Percentiles rank a stretch among this genome's conserved stretches.
Conservation (phyloP, 495 filamentous ascomycete genomes). For the Astrothelium macrocarpum region DNA sequence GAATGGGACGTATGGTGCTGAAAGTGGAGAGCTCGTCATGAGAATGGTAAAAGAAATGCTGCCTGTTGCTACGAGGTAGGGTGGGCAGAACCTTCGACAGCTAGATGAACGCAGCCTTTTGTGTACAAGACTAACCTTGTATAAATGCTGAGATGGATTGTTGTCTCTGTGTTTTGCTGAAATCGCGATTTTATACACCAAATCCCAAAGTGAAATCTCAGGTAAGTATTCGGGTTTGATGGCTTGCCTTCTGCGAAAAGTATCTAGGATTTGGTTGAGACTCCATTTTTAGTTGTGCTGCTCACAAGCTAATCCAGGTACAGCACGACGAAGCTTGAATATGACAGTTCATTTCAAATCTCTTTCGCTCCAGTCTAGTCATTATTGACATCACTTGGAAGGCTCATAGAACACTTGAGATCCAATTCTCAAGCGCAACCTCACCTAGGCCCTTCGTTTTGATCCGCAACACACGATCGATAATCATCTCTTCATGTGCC, state of each 20-base stretch:
- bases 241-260: too few species aligned
- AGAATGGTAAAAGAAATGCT: not conserved
- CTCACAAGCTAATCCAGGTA: too few species aligned
- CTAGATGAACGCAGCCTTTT: too few species aligned
- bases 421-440: not conserved
- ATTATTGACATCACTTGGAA: not conserved
- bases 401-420: not conserved
- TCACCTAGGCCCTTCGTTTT: not conserved
- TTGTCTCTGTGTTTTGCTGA: too few species aligned
- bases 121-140: not conserved
- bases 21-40: not conserved
- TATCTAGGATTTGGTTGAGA: too few species aligned
- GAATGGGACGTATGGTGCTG: not conserved
- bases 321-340: too few species aligned
- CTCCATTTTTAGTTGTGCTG: too few species aligned
- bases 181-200: too few species aligned
- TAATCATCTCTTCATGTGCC: conserved; percentile 34
- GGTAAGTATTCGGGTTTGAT: too few species aligned
- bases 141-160: too few species aligned
- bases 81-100: not conserved
- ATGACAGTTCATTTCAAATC: not conserved
- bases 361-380: not conserved
- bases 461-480: conserved; percentile 23
- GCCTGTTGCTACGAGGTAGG: not conserved
- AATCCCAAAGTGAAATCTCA: too few species aligned